Base-by-base conservation (phyloP, 2,329 filamentous ascomycete genomes). In the Cadophora malorum region DNA sequence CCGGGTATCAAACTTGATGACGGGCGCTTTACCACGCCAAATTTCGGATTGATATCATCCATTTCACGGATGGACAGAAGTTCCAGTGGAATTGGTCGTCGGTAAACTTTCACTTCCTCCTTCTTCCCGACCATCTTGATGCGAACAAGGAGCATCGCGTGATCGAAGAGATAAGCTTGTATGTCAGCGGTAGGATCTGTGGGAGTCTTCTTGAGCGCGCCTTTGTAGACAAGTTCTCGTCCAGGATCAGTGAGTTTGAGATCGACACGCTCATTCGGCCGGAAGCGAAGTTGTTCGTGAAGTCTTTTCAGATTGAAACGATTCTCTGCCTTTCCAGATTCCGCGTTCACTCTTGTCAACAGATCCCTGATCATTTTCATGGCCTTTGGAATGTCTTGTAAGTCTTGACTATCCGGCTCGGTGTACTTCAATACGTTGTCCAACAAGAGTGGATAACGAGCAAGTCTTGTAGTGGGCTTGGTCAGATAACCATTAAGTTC, bases 401-500 rank as follows among this genome's bases (percentile, higher is more conserved):
- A 95, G 78, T 99, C 96, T 0, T 93, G 90, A 73, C 91, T 97
- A 66, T 90, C 94, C 64, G 95, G 92, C 59, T 94, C 91, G 0
- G 95, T 97, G 78, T 95, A 92, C 78, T 98, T 99, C 71, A 94
- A 81, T 47, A 98, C 93, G 72, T 94, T 94, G 74, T 98, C 96
- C 19, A 99, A 84, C 14, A 99, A 84, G 47, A 99, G 83, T 4
- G 96, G 96, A 79, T 99, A 99, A 79, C 96, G 89, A 52, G 96
- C 96, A 75, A 99, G 83, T 82, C 96, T 89, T 21, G 96, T 99
- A 1, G 96, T 99, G 0, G 96, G 96, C 80, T 99, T 99, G 9
- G 96, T 99, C 63, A 99, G 84, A 77, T 99, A 99, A 74, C 96
- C 96, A 79, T 99, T 99, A 68, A 99, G 84, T 80, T 99, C 96